phyloP scores from a whole-genome alignment of 1,284 basidiomycete species.

The Ustilago hordei region DNA sequence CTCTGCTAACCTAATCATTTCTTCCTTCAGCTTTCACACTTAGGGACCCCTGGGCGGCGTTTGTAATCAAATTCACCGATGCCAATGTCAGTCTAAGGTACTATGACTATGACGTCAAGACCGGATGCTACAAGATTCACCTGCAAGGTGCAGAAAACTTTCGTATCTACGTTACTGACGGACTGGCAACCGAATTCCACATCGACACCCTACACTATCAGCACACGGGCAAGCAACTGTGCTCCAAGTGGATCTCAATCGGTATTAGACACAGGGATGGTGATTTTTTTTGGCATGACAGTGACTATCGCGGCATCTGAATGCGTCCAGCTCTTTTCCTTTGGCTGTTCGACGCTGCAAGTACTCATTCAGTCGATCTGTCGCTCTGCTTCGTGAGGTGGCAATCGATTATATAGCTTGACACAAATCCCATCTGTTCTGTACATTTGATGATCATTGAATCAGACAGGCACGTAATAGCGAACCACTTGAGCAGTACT shows the following conservation, averaged over 20 bases:
- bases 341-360: too few relatives aligned
- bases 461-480: too few relatives aligned
- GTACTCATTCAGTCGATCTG: too few relatives aligned
- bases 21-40: constrained; percentile 13
- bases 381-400: too few relatives aligned
- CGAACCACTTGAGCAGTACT: neutral
- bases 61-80: neutral
- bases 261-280: neutral
- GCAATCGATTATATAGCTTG: too few relatives aligned
- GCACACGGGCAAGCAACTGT: constrained; percentile 17
- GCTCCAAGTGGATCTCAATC: constrained; percentile 12
- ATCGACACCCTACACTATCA: constrained; percentile 7
- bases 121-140: constrained; percentile 28
- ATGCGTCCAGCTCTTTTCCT: too few relatives aligned
- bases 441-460: too few relatives aligned
- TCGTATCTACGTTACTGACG: constrained; percentile 14
- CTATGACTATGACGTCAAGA: constrained; percentile 17
- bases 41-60: constrained; percentile 1
- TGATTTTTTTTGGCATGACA: neutral
- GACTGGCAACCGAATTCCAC: too few relatives aligned
- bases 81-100: neutral
- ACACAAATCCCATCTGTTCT: too few relatives aligned
- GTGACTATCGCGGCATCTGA: neutral
- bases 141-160: neutral
- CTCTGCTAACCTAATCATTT: neutral